These are phyloP conservation scores for Apiosordaria backusii DNA, from an alignment of 495 filamentous ascomycete species.

Conservation along the genomic window DNA sequence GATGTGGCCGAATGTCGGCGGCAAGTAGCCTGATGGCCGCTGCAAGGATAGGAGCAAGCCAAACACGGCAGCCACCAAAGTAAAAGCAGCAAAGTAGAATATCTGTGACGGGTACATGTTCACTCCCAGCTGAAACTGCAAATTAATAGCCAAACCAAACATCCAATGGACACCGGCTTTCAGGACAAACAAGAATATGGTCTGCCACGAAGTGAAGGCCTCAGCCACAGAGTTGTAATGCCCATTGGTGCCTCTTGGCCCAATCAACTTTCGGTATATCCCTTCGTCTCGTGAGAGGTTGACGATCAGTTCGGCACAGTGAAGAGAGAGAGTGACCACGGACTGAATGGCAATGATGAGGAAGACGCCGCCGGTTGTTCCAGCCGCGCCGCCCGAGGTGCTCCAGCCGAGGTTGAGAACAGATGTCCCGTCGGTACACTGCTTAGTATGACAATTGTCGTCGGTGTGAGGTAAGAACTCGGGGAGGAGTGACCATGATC, in stretches of 20 bases:
- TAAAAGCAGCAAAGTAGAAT: conserved; percentile 34
- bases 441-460: conserved; percentile 19
- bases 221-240: conserved; percentile 35
- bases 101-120: conserved; percentile 39
- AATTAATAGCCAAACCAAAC: conserved; percentile 39
- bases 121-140: conserved; percentile 33
- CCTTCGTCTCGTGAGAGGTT: conserved; percentile 46
- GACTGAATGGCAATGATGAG: conserved; percentile 35
- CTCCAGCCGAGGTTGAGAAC: conserved; percentile 33
- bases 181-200: conserved; percentile 37
- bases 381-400: conserved; percentile 20
- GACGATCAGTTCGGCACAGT: conserved; percentile 45
- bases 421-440: conserved; percentile 36
- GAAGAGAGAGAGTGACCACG: conserved; percentile 39
- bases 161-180: conserved; percentile 48
- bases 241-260: conserved; percentile 30
- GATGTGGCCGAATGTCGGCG: conserved; percentile 44
- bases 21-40: conserved; percentile 38
- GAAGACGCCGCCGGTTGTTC: conserved; percentile 26
- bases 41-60: conserved; percentile 36
- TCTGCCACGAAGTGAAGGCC: conserved; percentile 43
- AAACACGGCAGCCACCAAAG: conserved; percentile 35
- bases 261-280: conserved; percentile 34
- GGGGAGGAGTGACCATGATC: conserved; percentile 30
- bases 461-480: conserved; percentile 28